Percentiles rank a stretch among this genome's conserved stretches.
phyloP scores from a whole-genome alignment of 805 yeast genomes.

The Maudiozyma saulgeensis region DNA sequence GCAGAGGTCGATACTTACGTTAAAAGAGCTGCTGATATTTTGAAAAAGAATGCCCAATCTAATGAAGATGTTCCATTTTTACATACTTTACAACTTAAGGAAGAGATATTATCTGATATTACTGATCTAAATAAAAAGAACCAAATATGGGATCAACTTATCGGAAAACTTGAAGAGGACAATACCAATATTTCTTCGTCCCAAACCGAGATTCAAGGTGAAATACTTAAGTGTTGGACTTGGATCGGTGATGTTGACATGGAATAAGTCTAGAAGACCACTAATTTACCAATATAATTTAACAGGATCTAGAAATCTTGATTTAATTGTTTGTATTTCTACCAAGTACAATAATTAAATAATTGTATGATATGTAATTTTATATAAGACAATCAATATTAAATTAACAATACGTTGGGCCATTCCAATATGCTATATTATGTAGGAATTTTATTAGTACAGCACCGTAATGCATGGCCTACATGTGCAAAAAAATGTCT shows the following conservation, averaged over 20 bases:
- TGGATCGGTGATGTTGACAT: slow-evolving; percentile 41
- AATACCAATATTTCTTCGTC: slow-evolving; percentile 47
- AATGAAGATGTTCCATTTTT: slow-evolving; percentile 36
- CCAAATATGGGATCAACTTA: slow-evolving; percentile 49
- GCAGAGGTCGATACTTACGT: slow-evolving; percentile 32
- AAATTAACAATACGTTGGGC: background rate
- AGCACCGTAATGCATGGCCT: too few relatives aligned
- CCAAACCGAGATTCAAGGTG: slow-evolving; percentile 69
- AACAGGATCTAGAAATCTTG: too few relatives aligned
- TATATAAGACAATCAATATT: background rate
- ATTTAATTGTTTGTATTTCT: too few relatives aligned
- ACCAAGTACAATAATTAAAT: background rate
- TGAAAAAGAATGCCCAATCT: slow-evolving; percentile 36
- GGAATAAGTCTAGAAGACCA: background rate
- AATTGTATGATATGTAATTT: background rate
- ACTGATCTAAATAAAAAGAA: slow-evolving; percentile 25
- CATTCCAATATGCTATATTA: too few relatives aligned
- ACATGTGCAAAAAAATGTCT: too few relatives aligned
- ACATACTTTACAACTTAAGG: slow-evolving; percentile 61
- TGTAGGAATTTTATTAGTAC: too few relatives aligned
- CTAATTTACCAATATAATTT: background rate
- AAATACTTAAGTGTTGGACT: slow-evolving; percentile 74
- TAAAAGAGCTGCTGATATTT: slow-evolving; percentile 30
- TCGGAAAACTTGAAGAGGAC: slow-evolving; percentile 40
- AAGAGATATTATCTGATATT: slow-evolving; percentile 37